Base-by-base conservation (phyloP, 2,329 filamentous ascomycete genomes). In the Monosporascus sp. region DNA sequence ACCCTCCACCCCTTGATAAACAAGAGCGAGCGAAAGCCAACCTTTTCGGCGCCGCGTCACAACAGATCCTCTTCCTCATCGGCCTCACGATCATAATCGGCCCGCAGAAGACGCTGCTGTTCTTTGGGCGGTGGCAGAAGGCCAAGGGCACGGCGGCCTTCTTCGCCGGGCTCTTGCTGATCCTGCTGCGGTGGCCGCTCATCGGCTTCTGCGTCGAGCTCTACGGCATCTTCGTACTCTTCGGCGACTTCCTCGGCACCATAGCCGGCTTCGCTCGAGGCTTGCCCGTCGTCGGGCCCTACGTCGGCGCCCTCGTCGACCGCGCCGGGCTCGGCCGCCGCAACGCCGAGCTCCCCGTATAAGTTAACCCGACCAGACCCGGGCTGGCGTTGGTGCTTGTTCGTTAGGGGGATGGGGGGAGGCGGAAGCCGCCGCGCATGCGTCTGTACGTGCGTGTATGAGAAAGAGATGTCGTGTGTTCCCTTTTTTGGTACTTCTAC, bases 1-100 rank as follows among this genome's bases (percentile, higher is more conserved):
- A 37, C 50, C 48, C 42, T 20, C 50, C 52, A 37, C 49, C 18
- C 47, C 41, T 53, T 20, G 34, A 37, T 54, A 34, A 14, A 14
- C 4, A 34, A 5, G 31, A 34, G 11, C 11, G 4, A 34, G 14
- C 31, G 31, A 14, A 14, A 5, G 31, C 31, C 31, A 34, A 34
- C 11, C 31, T 34, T 14, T 57, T 57, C 49, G 55, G 50, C 46
- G 54, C 53, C 54, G 47, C 48, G 47, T 52, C 11, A 20, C 54
- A 39, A 56, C 65, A 96, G 90, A 95, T 99, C 71, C 90, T 99
- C 70, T 97, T 99, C 80, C 84, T 99, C 51, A 90, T 96, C 75
- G 94, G 94, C 70, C 84, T 99, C 25, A 96, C 92, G 31, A 88
- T 97, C 54, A 95, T 97, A 65, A 96, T 99, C 74, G 94, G 94